A percentile compares a stretch with the other conserved stretches of the same genome.
Conservation (phyloP, 78 protist species). For the Dictyostelium firmibasis region DNA sequence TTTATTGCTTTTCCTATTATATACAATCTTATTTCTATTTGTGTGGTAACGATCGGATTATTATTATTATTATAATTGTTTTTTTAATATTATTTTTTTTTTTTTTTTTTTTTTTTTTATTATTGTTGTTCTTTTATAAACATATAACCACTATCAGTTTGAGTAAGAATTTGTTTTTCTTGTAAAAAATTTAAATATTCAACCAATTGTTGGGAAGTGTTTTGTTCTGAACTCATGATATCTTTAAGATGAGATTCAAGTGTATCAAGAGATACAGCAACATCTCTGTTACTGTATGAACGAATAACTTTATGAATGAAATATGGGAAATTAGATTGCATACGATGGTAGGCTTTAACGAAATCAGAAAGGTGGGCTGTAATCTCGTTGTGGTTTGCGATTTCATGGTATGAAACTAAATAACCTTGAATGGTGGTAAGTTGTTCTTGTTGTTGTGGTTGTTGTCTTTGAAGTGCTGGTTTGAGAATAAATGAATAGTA, state of each 20-base stretch:
- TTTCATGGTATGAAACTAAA: not conserved
- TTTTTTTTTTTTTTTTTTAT: not conserved
- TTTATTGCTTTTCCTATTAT: not conserved
- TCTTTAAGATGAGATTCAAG: not conserved
- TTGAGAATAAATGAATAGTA: not conserved
- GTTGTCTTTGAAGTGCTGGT: not conserved
- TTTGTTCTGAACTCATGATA: not conserved
- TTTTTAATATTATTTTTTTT: not conserved
- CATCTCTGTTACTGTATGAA: not conserved
- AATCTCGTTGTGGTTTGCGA: not conserved
- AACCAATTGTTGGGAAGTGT: not conserved
- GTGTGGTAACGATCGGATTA: not conserved
- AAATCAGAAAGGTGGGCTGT: not conserved
- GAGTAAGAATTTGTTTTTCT: not conserved
- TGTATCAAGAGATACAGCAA: not conserved
- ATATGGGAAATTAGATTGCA: not conserved
- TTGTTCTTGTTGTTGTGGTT: not conserved
- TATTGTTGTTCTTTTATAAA: not conserved
- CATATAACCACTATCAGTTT: not conserved
- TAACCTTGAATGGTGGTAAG: not conserved
- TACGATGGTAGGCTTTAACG: not conserved
- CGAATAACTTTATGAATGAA: not conserved
- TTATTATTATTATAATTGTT: not conserved
- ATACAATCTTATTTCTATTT: not conserved
- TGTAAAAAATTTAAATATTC: not conserved